Percentiles rank a stretch among this genome's conserved stretches.
phyloP scores from a whole-genome alignment of 345 rosid genomes.

The Aquilaria yunnanensis region DNA sequence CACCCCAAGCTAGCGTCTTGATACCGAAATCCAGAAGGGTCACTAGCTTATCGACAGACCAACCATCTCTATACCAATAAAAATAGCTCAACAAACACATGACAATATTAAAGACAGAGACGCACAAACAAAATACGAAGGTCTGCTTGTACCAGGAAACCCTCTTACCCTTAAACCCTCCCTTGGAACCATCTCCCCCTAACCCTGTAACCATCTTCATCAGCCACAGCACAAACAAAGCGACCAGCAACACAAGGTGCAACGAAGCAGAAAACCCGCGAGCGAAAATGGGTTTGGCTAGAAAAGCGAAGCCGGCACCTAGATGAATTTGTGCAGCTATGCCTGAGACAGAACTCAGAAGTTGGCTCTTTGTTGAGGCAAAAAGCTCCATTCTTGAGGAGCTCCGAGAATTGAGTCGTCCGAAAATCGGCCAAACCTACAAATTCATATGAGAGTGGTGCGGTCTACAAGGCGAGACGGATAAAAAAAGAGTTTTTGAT shows the following conservation, averaged over 20 bases:
- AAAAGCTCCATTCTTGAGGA: slow-evolving; percentile 24
- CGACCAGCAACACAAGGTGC: slow-evolving; percentile 37
- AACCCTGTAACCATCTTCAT: slow-evolving; percentile 23
- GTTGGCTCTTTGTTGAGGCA: slow-evolving; percentile 9
- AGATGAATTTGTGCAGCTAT: slow-evolving; percentile 19
- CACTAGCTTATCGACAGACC: slow-evolving; percentile 30
- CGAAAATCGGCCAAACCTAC: background rate
- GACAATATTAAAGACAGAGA: slow-evolving; percentile 44
- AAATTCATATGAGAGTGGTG: background rate
- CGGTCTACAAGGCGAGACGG: background rate
- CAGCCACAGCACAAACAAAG: slow-evolving; percentile 27
- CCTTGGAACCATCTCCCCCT: slow-evolving; percentile 17
- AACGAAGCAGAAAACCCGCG: slow-evolving; percentile 36
- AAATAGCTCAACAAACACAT: slow-evolving; percentile 46
- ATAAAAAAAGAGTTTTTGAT: slow-evolving; percentile 12
- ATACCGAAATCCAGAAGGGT: background rate
- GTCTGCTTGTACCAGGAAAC: slow-evolving; percentile 28
- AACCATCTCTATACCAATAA: slow-evolving; percentile 23
- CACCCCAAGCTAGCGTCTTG: slow-evolving; percentile 10
- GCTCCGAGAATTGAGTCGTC: slow-evolving; percentile 4
- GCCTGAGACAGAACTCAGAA: slow-evolving; percentile 19
- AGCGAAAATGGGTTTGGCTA: slow-evolving; percentile 29
- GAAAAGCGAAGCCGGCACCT: slow-evolving; percentile 23
- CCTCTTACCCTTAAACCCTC: slow-evolving; percentile 14
- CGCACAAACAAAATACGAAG: slow-evolving; percentile 39